Evolutionary conservation across 1,284 basidiomycete species (phyloP), one percentile per base, ranked within the genome.

Genomic region (Malassezia yamatoensis): DNA sequence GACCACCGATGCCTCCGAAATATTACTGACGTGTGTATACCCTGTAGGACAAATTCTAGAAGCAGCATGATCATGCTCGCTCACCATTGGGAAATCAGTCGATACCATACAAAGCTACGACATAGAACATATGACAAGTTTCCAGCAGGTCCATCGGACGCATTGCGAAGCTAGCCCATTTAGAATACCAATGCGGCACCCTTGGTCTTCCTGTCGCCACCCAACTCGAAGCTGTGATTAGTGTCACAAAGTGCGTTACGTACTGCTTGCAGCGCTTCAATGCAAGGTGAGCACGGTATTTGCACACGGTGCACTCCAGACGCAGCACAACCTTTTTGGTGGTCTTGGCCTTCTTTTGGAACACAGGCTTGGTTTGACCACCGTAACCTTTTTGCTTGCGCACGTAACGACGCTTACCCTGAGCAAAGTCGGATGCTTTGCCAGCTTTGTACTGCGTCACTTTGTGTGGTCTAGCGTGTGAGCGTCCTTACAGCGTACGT

Each of bases 371-470:
- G 66, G 93, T 99, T 83, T 96, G 91, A 82, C 93, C 93, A 87
- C 93, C 93, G 81, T 96, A 99, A 81, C 93, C 93, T 75, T 86
- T 87, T 80, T 94, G 90, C 83, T 94, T 96, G 74, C 69, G 66
- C 82, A 96, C 93, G 81, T 99, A 98, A 83, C 94, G 90, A 77
- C 93, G 88, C 86, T 99, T 98, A 80, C 93, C 94, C 81, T 99
- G 90, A 61, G 90, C 91, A 53, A 64, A 72, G 38, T 74, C 62
- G 43, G 74, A 75, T 55, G 72, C 74, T 72, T 75, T 75, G 54
- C 74, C 74, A 46, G 69, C 70, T 72, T 75, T 75, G 70, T 75
- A 75, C 66, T 75, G 73, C 59, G 73, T 74, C 56, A 75, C 72
- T 70, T 72, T 74, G 70, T 73, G 70, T 24, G 71, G 70, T 49